Base-by-base conservation (phyloP, 2,329 filamentous ascomycete genomes). In the Scleromitrula shiraiana region DNA sequence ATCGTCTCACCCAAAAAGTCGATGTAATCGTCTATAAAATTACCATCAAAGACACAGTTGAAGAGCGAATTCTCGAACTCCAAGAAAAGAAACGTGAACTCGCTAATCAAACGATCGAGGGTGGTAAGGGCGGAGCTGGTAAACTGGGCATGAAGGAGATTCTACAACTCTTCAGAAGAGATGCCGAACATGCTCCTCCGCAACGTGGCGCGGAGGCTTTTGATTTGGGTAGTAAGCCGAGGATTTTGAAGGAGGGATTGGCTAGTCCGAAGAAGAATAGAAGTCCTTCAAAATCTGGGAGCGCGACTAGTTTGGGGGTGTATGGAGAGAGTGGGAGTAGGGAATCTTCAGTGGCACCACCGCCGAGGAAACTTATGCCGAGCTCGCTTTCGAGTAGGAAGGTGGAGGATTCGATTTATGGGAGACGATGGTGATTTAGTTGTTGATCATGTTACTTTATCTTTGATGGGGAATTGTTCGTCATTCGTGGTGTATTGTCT, bases 1-100 rank as follows among this genome's bases (percentile, higher is more conserved):
- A 98, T 65, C 88, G 93, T n/a, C 83, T 98, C 45, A 97, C 95
- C 33, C 93, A 98, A 68, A 96, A 88, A 1, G 77, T 91, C 33
- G 90, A 97, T 62, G 93, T 98, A 27, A 80, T 91, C 48, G 88
- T 98, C 54, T 98, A 95, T 73, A 94, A 93, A 61, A 79, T 98
- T 59, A 95, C 89, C 2, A 83, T 98, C 52, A 78, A 80, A 56
- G 76, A 84, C 56, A 90, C 85, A 0, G 91, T 98, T 48, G 93
- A 98, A 71, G 89, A 91, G 67, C 82, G 90, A 50, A 98, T 98
- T 59, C 72, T 97, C n/a, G 88, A 86, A 52, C 77, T 98, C 19
- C 93, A 98, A 68, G 85, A 95, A 54, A 88, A 89, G 67, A 98
- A 98, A 71, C 81, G 93, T 9, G 80, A 88, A 59, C 77, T 98